Percentiles rank a stretch among this genome's conserved stretches.
phyloP scores from a whole-genome alignment of 2,329 filamentous ascomycete genomes.

The Venturia effusa region DNA sequence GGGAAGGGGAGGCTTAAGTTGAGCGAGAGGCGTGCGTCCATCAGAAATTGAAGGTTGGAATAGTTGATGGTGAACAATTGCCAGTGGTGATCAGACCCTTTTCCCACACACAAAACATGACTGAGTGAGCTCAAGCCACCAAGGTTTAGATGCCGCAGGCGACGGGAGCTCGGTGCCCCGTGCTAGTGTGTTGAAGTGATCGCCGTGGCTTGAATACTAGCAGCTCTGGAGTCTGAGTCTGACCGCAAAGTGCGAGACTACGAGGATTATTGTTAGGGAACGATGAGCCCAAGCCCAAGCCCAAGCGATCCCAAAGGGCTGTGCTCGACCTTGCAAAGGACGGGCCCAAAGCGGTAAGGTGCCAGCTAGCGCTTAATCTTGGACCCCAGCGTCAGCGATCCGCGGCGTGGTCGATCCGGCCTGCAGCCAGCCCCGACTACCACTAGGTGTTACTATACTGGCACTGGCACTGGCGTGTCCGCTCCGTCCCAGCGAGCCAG shows the following conservation, averaged over 20 bases:
- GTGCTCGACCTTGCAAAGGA: background rate
- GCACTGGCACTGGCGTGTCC: background rate
- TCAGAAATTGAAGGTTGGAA: background rate
- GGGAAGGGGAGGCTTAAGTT: background rate
- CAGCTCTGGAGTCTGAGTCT: no score
- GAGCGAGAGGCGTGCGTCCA: background rate
- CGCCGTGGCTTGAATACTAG: background rate
- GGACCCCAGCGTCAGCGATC: conserved; percentile 3
- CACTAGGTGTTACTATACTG: no score
- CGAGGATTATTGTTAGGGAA: background rate
- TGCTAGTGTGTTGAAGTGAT: background rate
- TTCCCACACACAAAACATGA: background rate
- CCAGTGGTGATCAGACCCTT: background rate
- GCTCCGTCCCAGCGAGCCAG: background rate
- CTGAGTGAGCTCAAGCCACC: background rate
- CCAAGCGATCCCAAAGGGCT: background rate
- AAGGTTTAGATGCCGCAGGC: no score
- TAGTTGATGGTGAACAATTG: background rate
- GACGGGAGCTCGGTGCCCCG: background rate
- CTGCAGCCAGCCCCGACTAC: no score
- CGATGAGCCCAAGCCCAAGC: conserved; percentile 1
- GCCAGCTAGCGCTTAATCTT: background rate
- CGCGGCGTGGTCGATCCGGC: conserved; percentile 1
- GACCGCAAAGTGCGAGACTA: background rate
- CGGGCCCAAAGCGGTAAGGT: conserved; percentile 1